Base-by-base conservation (phyloP, 495 filamentous ascomycete species). In the Aspergillus steynii region DNA sequence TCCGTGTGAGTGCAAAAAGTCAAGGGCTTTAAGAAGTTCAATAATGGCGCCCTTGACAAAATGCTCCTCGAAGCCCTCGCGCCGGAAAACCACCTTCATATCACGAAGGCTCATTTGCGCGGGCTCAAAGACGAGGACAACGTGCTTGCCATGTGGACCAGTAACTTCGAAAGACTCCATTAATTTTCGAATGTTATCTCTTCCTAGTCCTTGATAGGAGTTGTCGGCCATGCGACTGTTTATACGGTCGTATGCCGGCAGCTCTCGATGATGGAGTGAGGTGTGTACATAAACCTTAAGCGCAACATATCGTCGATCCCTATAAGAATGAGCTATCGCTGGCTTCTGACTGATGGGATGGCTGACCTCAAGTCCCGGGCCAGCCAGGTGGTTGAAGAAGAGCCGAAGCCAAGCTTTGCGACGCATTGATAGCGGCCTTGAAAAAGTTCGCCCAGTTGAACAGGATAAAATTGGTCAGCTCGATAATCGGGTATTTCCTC, bases 391-490 rank as follows among this genome's bases (percentile, higher is more conserved):
- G 82, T 85, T 9, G 82, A 85, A 29, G 65, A 73, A 14, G 76
- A 64, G 42, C 82, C 81, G 65, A 74, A 85, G 20, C 83, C 82
- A 34, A 85, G 74, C 68, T 86, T 86, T 37, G 77, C 76, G n/a
- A 84, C 56, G 54, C 81, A 68, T 66, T 84, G 77, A 64, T 84
- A 86, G 49, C 74, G 75, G 29, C 72, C 71, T 55, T 72, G 58
- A 55, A 82, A 69, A 29, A 82, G 57, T 55, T 84, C 75, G 48
- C 80, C 80, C 47, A 84, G 75, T 58, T 65, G 67, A 51, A 79
- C 79, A 7, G 81, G 81, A 69, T 79, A 85, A 70, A 79, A 84
- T 55, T 75, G 72, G 51, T 72, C 64, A 15, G 72, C 63, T 42
- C 64, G 48, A 63, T 81, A 82, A 65, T 74, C 71, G 29, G 74